Evolutionary conservation across 2,329 filamentous ascomycete genomes (phyloP), one percentile per base, ranked within the genome.

Genomic region (Thermomyces lanuginosus): DNA sequence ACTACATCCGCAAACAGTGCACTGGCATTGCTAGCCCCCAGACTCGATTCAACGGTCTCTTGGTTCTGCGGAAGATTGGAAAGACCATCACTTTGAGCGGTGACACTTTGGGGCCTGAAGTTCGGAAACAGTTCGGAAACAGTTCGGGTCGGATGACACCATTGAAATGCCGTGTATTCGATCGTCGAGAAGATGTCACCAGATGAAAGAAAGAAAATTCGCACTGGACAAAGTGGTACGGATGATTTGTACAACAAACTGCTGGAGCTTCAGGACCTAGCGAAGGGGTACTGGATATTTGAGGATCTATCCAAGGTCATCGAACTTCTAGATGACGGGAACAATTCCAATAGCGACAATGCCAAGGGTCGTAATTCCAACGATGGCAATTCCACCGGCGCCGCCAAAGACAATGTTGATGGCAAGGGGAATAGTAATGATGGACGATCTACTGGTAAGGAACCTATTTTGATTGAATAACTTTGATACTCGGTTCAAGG

Each of bases 1-100:
- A 23, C 1, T 5, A 8, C 11, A 36, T 40, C n/a, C 16, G 16
- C 7, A n/a, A 12, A 6, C 9, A 33, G 8, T 38, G 34, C 26
- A 28, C 24, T 2, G 5, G 10, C 7, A 23, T 16, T 5, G 5
- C 24, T 6, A 36, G 15, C 16, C 18, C 30, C 0, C 16, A 24
- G 21, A 39, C 36, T 7, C 35, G 33, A 2, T 16, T 16, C 5
- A 39, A 41, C 30, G 39, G 35, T 2, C 27, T 42, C 8, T 34
- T 32, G 2, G 29, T 30, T 3, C 28, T 39, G 2, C 30, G 34
- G 15, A 39, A 40, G 22, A 39, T 39, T 11, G 39, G 32, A 8
- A 38, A 39, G 32, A 36, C 24, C 2, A 37, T 38, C 26, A 17
- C 19, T 3, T 26, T 38, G 6, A 35, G 28, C 13, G 15, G 11